Base-by-base conservation (phyloP, 2,329 filamentous ascomycete species). In the Nigrospora osmanthi region DNA sequence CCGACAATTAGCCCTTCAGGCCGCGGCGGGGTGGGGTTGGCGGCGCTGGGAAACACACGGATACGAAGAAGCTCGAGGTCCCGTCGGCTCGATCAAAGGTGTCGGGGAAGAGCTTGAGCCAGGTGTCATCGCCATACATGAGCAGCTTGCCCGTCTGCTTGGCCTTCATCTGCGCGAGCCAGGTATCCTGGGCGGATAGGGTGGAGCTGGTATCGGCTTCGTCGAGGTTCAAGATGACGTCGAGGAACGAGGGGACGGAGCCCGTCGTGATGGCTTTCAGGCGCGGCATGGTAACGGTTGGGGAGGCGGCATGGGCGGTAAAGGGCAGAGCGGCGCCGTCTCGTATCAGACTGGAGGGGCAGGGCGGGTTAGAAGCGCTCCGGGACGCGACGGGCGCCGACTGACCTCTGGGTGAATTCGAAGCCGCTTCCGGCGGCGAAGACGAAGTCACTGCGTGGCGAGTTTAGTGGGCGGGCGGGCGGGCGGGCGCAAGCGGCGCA, bases 91-190 rank as follows among this genome's bases (percentile, higher is more conserved):
- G 82, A 54, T 84, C 81, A 68, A 98, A 98, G 40, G 85, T 89
- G 14, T 78, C 81, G 1, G 93, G 93, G 57, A 98, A 98, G 13
- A 98, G 74, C 69, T 96, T 97, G 54, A 98, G 71, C 94, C 93
- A 98, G 16, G 93, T 98, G 63, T 98, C 93, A 59, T 98, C 93
- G 40, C 93, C 93, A 59, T 93, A 96, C 84, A 98, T 93, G 61
- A 96, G 72, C 50, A 97, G 73, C 57, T 87, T 89, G 16, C 87
- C 88, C 15, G 70, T 63, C 19, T 72, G 69, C 56, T 81, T 85
- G 33, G 82, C 81, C 62, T 84, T 91, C 68, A 98, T 81, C 70
- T 98, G 93, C 33, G 89, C 87, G 23, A 98, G 78, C 91, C 94
- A 98, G 31, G 89, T 95, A 62, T 98, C 93, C 66, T 97, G 93